A percentile compares a stretch with the other conserved stretches of the same genome.
These are phyloP conservation scores for Starmerella stigmatis DNA, from an alignment of 805 yeast genomes.

Conservation along the genomic window DNA sequence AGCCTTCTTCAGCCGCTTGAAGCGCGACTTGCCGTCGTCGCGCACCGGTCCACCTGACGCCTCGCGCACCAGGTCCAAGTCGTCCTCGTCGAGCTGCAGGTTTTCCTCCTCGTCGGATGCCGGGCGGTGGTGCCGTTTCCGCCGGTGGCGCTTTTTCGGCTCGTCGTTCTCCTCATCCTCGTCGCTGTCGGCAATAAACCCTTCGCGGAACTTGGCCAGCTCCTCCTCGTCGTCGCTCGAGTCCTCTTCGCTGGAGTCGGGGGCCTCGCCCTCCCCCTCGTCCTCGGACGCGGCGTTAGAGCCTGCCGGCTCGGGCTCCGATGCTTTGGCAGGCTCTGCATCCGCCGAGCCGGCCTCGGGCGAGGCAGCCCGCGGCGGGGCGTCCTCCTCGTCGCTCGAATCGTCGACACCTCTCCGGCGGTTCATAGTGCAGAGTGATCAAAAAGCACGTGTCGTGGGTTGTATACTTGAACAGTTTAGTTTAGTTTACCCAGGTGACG, in stretches of 20 bases:
- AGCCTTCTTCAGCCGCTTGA: constrained; percentile 79
- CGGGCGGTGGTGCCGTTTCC: constrained; percentile 19
- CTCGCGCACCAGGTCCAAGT: constrained; percentile 64
- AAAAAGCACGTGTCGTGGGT: constrained; percentile 8
- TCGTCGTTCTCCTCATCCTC: constrained; percentile 45
- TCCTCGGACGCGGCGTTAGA: constrained; percentile 39
- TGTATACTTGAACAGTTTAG: too few species aligned
- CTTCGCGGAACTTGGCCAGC: constrained; percentile 69
- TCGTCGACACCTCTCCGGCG: constrained; percentile 23
- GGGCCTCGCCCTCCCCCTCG: constrained; percentile 42
- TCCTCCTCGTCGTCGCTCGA: constrained; percentile 84
- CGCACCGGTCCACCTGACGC: constrained; percentile 20
- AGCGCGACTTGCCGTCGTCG: constrained; percentile 37
- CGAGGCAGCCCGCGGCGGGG: neutral
- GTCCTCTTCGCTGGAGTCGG: constrained; percentile 55
- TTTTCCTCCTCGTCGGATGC: constrained; percentile 19
- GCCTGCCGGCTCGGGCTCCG: constrained; percentile 2
- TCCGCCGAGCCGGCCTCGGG: neutral
- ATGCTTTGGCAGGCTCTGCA: neutral
- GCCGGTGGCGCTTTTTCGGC: constrained; percentile 12
- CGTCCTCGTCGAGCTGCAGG: constrained; percentile 78
- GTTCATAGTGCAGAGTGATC: constrained; percentile 15
- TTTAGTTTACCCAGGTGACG: too few species aligned
- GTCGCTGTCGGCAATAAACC: constrained; percentile 88
- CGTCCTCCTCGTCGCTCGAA: constrained; percentile 23